phyloP scores from a whole-genome alignment of 352 stramenopile species.

The Phytophthora melonis region DNA sequence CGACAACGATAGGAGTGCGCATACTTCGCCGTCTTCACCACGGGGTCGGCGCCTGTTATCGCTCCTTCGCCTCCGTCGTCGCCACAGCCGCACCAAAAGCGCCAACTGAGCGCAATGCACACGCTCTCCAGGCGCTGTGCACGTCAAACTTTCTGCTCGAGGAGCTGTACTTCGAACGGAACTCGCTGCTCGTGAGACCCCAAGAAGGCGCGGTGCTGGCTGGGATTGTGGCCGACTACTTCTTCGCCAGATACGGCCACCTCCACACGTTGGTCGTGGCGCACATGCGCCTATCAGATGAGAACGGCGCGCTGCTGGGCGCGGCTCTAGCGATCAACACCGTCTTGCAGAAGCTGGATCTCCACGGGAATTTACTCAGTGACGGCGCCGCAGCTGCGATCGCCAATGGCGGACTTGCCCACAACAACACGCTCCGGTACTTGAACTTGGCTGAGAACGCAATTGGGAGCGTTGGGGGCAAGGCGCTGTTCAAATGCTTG shows the following conservation, averaged over 20 bases:
- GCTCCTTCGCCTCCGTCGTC: constrained; percentile 20
- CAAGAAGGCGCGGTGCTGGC: constrained; percentile 49
- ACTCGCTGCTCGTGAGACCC: constrained; percentile 39
- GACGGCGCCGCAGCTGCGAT: constrained; percentile 53
- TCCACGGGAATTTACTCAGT: constrained; percentile 65
- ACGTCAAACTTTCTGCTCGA: constrained; percentile 73
- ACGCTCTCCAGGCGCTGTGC: constrained; percentile 47
- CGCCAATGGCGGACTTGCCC: constrained; percentile 48
- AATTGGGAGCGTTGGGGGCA: constrained; percentile 57
- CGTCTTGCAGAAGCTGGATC: constrained; percentile 57
- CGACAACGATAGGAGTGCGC: not conserved
- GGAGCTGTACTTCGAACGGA: constrained; percentile 69
- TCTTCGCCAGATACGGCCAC: constrained; percentile 76
- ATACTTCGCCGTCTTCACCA: not conserved
- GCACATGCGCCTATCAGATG: constrained; percentile 57
- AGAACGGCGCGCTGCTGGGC: constrained; percentile 44
- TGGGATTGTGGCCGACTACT: constrained; percentile 69
- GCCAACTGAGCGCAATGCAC: constrained; percentile 39
- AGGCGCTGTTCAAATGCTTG: constrained; percentile 57
- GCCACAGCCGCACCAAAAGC: constrained; percentile 21
- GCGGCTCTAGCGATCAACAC: constrained; percentile 68
- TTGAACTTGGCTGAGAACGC: constrained; percentile 74
- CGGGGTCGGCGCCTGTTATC: constrained; percentile 3
- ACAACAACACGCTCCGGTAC: constrained; percentile 54
- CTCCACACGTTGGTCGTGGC: constrained; percentile 55